These are phyloP conservation scores for Epichloe elymi DNA, from an alignment of 2,329 filamentous ascomycete species.

Conservation along the genomic window DNA sequence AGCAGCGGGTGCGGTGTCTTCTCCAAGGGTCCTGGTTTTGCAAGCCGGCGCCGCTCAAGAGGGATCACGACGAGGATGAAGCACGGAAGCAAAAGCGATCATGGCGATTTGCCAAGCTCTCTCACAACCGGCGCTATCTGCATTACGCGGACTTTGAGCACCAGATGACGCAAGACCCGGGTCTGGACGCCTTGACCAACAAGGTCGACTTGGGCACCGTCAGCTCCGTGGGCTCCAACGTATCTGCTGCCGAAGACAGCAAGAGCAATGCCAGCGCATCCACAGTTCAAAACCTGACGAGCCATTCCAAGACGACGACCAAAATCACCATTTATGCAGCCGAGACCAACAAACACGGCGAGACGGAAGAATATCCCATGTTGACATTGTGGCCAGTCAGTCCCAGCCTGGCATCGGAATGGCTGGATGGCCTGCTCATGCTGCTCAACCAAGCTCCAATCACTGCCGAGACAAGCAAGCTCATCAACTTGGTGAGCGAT, in stretches of 20 bases:
- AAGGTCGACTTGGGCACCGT: conserved; percentile 81
- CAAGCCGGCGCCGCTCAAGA: conserved; percentile 29
- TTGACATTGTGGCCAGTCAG: conserved; percentile 72
- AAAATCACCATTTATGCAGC: conserved; percentile 75
- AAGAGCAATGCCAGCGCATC: conserved; percentile 30
- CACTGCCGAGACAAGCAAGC: conserved; percentile 87
- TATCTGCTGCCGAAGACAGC: conserved; percentile 50
- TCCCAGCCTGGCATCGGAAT: conserved; percentile 80
- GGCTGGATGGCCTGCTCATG: conserved; percentile 93
- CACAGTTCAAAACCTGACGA: conserved; percentile 24
- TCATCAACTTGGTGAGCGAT: conserved; percentile 73
- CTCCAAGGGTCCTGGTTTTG: conserved; percentile 83
- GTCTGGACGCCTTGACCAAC: conserved; percentile 59
- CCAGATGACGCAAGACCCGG: conserved; percentile 50
- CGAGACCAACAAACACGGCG: conserved; percentile 21
- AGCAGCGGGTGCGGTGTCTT: conserved; percentile 84
- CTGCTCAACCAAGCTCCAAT: conserved; percentile 89
- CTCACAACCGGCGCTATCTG: conserved; percentile 78
- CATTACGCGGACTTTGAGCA: conserved; percentile 78
- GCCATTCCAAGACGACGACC: conserved; percentile 43
- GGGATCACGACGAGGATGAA: conserved; percentile 15
- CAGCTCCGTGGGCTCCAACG: conserved; percentile 88
- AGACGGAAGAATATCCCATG: conserved; percentile 53
- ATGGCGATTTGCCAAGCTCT: conserved; percentile 79
- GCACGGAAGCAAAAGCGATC: conserved; percentile 33